Percentiles rank a stretch among this genome's conserved stretches.
Evolutionary conservation across 2,329 filamentous ascomycete genomes (phyloP).

Genomic region (Biscogniauxia sp.): DNA sequence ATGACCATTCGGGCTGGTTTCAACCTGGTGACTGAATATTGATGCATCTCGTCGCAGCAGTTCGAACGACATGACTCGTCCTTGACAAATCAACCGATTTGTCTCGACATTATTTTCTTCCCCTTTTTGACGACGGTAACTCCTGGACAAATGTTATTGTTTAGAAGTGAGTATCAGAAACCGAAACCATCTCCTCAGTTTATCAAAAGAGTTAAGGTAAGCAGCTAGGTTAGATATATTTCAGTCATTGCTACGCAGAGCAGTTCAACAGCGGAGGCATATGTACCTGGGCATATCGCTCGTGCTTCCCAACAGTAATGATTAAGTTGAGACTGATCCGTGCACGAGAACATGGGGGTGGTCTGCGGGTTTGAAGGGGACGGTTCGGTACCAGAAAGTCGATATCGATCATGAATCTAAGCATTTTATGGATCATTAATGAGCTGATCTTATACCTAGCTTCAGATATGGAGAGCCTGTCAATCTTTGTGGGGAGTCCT

Average conservation of each 20-base stretch:
- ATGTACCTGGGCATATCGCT: neutral
- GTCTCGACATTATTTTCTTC: neutral
- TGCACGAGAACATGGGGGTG: neutral
- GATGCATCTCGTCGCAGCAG: no score
- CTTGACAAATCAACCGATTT: neutral
- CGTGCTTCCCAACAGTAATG: neutral
- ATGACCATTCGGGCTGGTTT: neutral
- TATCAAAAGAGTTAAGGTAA: neutral
- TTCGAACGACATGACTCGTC: neutral
- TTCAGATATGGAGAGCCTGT: neutral
- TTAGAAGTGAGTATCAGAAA: neutral
- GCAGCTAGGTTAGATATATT: neutral
- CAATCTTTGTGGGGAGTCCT: neutral
- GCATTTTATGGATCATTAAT: neutral
- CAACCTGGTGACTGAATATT: neutral
- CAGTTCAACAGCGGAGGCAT: no score
- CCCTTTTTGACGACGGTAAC: neutral
- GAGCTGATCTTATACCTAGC: neutral
- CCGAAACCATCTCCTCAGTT: neutral
- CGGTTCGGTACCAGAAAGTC: neutral
- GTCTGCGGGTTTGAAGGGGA: neutral
- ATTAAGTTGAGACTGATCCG: neutral
- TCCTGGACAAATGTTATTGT: neutral
- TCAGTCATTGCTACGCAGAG: neutral
- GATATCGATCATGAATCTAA: neutral